Evolutionary conservation across 176 grass and related monocot species (phyloP).

Genomic region (Tillandsia fasciculata): DNA sequence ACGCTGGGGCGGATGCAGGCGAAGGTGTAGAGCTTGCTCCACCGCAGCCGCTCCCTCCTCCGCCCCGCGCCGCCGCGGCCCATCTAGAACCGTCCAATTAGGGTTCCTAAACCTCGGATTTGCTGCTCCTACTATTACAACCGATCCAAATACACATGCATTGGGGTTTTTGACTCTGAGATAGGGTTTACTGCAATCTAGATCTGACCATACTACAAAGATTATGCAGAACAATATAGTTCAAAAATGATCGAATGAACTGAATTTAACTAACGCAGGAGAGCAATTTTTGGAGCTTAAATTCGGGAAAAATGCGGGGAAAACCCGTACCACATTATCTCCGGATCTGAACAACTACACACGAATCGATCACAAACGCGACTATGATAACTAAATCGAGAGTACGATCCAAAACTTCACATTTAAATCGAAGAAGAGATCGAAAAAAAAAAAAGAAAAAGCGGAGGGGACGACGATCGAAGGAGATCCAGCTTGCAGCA

Average conservation of each 20-base stretch:
- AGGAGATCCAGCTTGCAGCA: background rate
- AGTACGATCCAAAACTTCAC: background rate
- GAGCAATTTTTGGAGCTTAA: background rate
- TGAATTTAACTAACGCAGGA: too few relatives aligned
- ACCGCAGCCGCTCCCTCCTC: conserved; percentile 59
- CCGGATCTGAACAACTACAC: background rate
- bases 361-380: background rate
- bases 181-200: too few relatives aligned
- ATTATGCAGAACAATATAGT: too few relatives aligned
- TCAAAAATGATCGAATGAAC: too few relatives aligned
- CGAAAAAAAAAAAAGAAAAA: background rate
- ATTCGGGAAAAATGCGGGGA: background rate
- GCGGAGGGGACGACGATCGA: background rate
- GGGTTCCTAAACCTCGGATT: conserved; percentile 20
- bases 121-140: background rate
- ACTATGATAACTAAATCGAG: background rate
- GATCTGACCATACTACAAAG: too few relatives aligned
- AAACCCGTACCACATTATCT: background rate
- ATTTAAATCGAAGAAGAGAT: background rate
- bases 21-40: conserved; percentile 96
- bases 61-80: conserved; percentile 37
- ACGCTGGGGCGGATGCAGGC: conserved; percentile 42
- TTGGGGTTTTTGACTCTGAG: too few relatives aligned
- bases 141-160: too few relatives aligned
- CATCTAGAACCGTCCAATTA: conserved; percentile 25